Percentiles rank a stretch among this genome's conserved stretches.
These are phyloP conservation scores for Hypoxylon sp. DNA, from an alignment of 2,329 filamentous ascomycete genomes.

Conservation along the genomic window DNA sequence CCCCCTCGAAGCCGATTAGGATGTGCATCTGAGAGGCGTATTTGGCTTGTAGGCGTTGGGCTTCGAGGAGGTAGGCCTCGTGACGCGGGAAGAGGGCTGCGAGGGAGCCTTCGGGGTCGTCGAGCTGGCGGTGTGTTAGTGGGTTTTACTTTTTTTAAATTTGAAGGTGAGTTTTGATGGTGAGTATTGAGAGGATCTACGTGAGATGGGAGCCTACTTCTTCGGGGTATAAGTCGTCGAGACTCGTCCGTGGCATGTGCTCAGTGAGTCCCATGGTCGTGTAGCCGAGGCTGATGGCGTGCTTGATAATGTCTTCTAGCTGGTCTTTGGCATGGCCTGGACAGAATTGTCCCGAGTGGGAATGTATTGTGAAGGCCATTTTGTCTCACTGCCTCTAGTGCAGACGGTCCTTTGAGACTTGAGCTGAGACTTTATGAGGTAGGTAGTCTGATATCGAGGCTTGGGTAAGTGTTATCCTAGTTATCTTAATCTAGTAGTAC, in stretches of 20 bases:
- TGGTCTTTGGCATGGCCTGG: constrained; percentile 87
- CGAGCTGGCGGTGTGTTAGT: constrained; percentile 60
- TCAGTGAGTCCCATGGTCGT: constrained; percentile 90
- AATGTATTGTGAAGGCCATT: constrained; percentile 99
- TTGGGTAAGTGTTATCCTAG: neutral
- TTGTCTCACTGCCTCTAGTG: neutral
- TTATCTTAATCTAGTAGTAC: constrained; percentile 3
- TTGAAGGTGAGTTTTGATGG: neutral
- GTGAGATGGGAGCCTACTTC: constrained; percentile 68
- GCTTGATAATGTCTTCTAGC: constrained; percentile 85
- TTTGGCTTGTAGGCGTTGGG: constrained; percentile 76
- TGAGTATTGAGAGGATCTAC: neutral
- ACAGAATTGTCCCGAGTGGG: constrained; percentile 98
- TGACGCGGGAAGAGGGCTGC: constrained; percentile 69
- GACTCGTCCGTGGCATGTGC: constrained; percentile 87
- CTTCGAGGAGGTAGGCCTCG: constrained; percentile 81
- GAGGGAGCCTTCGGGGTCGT: constrained; percentile 64
- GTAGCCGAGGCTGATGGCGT: constrained; percentile 84
- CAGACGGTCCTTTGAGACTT: neutral
- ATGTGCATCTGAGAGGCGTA: constrained; percentile 82
- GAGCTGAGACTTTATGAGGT: neutral
- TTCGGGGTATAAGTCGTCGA: constrained; percentile 89
- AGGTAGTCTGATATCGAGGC: neutral
- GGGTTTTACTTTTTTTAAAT: constrained; percentile 16
- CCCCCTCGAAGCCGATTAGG: constrained; percentile 90